Base-by-base conservation (phyloP, 306 rosid species). In the Dalbergia cochinchinensis region DNA sequence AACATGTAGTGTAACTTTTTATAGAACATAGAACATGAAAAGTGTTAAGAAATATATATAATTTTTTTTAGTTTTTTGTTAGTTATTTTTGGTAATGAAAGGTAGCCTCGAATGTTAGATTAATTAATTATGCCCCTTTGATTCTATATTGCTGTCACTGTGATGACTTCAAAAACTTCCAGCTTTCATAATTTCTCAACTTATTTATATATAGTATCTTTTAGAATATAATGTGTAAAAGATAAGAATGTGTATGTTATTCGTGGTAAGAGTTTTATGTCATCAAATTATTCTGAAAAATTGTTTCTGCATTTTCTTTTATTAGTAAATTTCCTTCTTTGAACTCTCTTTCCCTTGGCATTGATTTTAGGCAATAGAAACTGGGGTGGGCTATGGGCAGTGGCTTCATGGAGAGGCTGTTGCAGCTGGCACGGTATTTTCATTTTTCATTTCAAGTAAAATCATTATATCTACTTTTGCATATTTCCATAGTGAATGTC, bases 371-470 rank as follows among this genome's bases (percentile, higher is more conserved):
- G 99, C 98, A 58, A 96, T 91, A 81, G 98, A 96, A 87, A 93
- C 91, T 62, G 92, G 92, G 22, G 72, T 87, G 31, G 98, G 99
- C 87, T 89, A 96, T 73, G 98, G 99, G 26, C 84, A 90, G 82
- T 96, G 99, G 98, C 93, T 96, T 82, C 99, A 93, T 57, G 99
- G 99, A 80, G 99, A 96, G 88, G 99, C 97, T 77, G 94, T 96
- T 89, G 98, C 98, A 37, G 96, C 94, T 71, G 99, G 97, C 87
- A 93, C 5, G 97, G 99, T 91, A 91, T 51, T 11, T 53, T 66
- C 5, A 0, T 10, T 45, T 42, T 31, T 13, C 31, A 45, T 16
- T 26, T 15, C 57, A 33, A 31, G 60, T 73, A 48, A 50, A 50
- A 59, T 8, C 69, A 13, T 57, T 71, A 44, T 61, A 59, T 66